Evolutionary conservation across 1,284 basidiomycete species (phyloP).

Genomic region (Ceratobasidium sp.): DNA sequence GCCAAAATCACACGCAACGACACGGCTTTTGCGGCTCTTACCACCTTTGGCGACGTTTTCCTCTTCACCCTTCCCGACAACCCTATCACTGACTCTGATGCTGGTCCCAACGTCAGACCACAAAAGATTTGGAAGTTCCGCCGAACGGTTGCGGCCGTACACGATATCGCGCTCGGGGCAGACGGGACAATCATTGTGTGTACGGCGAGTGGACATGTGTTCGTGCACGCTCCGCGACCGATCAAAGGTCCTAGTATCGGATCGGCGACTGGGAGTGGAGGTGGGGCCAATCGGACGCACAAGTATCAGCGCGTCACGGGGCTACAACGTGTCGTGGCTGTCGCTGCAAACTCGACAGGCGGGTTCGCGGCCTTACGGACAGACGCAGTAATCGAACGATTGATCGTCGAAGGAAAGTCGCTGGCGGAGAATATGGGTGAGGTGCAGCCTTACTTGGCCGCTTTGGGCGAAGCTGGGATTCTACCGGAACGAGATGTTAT

Average conservation of each 20-base stretch:
- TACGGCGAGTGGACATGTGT: slow-evolving; percentile 96
- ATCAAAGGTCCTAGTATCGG: slow-evolving; percentile 31
- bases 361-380: slow-evolving; percentile 89
- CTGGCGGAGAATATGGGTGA: slow-evolving; percentile 78
- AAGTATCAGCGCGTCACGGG: slow-evolving; percentile 88
- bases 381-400: slow-evolving; percentile 72
- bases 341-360: slow-evolving; percentile 90
- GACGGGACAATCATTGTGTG: slow-evolving; percentile 94
- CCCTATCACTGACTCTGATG: slow-evolving; percentile 55
- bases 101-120: slow-evolving; percentile 19
- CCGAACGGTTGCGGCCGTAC: slow-evolving; percentile 46
- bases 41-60: slow-evolving; percentile 92
- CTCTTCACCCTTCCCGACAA: slow-evolving; percentile 75
- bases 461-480: neutral
- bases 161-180: slow-evolving; percentile 90
- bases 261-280: neutral
- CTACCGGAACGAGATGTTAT: slow-evolving; percentile 41
- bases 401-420: slow-evolving; percentile 71
- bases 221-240: slow-evolving; percentile 76
- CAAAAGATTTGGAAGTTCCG: slow-evolving; percentile 38
- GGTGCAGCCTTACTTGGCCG: slow-evolving; percentile 56
- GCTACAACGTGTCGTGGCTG: slow-evolving; percentile 87
- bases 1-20: slow-evolving; percentile 87
- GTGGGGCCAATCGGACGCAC: slow-evolving; percentile 67
- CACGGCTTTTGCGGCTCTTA: slow-evolving; percentile 87